Evolutionary conservation across 2,329 filamentous ascomycete species (phyloP).

Genomic region (Arachnopeziza araneosa): DNA sequence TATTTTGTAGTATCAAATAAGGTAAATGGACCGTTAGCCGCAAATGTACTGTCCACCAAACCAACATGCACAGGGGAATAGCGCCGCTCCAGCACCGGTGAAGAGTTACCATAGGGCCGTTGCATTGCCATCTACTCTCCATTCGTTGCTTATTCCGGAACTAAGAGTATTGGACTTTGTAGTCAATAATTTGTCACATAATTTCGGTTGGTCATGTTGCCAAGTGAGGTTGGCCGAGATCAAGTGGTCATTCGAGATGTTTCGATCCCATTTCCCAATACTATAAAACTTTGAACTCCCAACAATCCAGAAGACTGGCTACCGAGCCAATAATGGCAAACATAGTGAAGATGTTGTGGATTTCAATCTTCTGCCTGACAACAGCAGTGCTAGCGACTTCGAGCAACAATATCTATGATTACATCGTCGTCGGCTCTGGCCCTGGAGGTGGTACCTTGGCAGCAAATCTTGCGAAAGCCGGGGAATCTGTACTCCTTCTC

Average conservation of each 20-base stretch:
- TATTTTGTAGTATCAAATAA: background rate
- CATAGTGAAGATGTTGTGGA: background rate
- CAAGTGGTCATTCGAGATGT: background rate
- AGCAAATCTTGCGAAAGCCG: slow-evolving; percentile 44
- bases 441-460: slow-evolving; percentile 46
- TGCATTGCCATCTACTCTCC: background rate
- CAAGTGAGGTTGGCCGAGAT: background rate
- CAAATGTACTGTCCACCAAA: background rate
- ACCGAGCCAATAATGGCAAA: background rate
- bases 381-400: background rate
- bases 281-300: background rate
- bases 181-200: background rate
- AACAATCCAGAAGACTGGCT: background rate
- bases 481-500: slow-evolving; percentile 45
- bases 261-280: background rate
- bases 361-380: background rate
- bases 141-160: background rate
- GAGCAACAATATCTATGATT: slow-evolving; percentile 37
- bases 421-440: slow-evolving; percentile 47
- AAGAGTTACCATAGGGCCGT: background rate
- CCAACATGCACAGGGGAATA: background rate
- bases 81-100: background rate
- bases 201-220: background rate
- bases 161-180: background rate
- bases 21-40: background rate